These are phyloP conservation scores for Arthrobotrys entomopaga DNA, from an alignment of 2,329 filamentous ascomycete genomes.

Conservation along the genomic window DNA sequence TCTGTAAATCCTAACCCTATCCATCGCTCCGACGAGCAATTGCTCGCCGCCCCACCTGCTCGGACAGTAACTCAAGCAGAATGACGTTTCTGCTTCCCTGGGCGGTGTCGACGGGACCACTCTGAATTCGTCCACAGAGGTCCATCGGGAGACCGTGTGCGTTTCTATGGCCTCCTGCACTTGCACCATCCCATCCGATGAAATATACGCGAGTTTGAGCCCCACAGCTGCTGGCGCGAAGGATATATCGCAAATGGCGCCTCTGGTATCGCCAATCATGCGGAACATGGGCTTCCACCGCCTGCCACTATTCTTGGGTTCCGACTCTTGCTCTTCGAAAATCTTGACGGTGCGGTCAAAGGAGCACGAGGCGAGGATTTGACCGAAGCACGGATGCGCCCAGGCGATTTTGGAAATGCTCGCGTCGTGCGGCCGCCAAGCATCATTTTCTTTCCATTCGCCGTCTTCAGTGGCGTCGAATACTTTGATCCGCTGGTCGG, in stretches of 20 bases:
- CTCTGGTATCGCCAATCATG: slow-evolving; percentile 58
- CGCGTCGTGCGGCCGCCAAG: slow-evolving; percentile 60
- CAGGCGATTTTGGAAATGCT: slow-evolving; percentile 59
- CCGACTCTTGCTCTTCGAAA: slow-evolving; percentile 59
- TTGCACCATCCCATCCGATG: slow-evolving; percentile 57
- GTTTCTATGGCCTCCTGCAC: slow-evolving; percentile 60
- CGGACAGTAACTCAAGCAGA: slow-evolving; percentile 58
- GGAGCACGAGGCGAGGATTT: slow-evolving; percentile 59
- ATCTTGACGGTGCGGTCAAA: slow-evolving; percentile 59
- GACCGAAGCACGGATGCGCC: slow-evolving; percentile 59
- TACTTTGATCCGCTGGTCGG: slow-evolving; percentile 59
- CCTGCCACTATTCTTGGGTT: slow-evolving; percentile 51
- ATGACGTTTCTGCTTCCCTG: slow-evolving; percentile 58
- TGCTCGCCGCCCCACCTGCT: slow-evolving; percentile 59
- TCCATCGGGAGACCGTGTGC: slow-evolving; percentile 59
- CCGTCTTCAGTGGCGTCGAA: slow-evolving; percentile 59
- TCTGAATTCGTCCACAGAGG: slow-evolving; percentile 57
- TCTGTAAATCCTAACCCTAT: slow-evolving; percentile 82
- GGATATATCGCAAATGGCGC: slow-evolving; percentile 58
- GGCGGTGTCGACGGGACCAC: slow-evolving; percentile 55
- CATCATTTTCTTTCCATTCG: slow-evolving; percentile 59
- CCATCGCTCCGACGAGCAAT: slow-evolving; percentile 86
- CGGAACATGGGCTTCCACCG: slow-evolving; percentile 58
- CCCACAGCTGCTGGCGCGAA: slow-evolving; percentile 57
- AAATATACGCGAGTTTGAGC: slow-evolving; percentile 59